Conservation (phyloP, 768 basidiomycete genomes). For the Calocera cornea region DNA sequence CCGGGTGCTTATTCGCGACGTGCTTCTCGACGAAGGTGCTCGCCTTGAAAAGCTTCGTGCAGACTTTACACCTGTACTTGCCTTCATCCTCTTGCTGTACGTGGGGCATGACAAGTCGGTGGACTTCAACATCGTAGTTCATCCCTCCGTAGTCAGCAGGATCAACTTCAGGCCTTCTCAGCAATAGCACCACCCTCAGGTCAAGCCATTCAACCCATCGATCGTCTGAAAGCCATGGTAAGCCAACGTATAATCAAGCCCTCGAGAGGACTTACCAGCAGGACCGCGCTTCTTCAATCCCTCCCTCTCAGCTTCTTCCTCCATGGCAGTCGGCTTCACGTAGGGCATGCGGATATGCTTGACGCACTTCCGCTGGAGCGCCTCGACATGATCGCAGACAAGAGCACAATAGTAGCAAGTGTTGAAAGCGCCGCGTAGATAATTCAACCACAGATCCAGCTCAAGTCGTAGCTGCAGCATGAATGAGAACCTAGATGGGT, state of each 20-base stretch:
- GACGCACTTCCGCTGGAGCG: constrained; percentile 88
- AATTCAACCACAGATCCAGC: constrained; percentile 86
- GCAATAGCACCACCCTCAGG: constrained; percentile 65
- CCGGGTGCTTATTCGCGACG: constrained; percentile 84
- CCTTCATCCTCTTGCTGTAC: constrained; percentile 95
- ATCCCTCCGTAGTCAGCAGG: constrained; percentile 82
- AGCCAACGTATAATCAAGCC: neutral
- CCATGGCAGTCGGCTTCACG: constrained; percentile 27
- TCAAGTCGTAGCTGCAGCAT: neutral
- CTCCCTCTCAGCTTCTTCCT: constrained; percentile 29
- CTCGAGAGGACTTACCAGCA: neutral
- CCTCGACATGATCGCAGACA: constrained; percentile 84
- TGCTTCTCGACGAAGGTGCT: constrained; percentile 97
- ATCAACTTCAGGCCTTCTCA: constrained; percentile 68
- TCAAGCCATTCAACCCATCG: constrained; percentile 87
- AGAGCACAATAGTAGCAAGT: constrained; percentile 97
- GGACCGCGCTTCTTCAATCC: constrained; percentile 5
- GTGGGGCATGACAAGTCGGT: constrained; percentile 30
- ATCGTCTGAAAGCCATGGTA: constrained; percentile 43
- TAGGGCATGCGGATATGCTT: constrained; percentile 73
- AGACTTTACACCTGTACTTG: constrained; percentile 92
- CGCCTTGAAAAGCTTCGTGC: constrained; percentile 95
- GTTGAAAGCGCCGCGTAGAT: constrained; percentile 82
- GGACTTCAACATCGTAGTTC: constrained; percentile 69
- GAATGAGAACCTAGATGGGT: constrained; percentile 4